A percentile compares a stretch with the other conserved stretches of the same genome.
Conservation (phyloP, 495 filamentous ascomycete genomes). For the Cairneyella variabilis region DNA sequence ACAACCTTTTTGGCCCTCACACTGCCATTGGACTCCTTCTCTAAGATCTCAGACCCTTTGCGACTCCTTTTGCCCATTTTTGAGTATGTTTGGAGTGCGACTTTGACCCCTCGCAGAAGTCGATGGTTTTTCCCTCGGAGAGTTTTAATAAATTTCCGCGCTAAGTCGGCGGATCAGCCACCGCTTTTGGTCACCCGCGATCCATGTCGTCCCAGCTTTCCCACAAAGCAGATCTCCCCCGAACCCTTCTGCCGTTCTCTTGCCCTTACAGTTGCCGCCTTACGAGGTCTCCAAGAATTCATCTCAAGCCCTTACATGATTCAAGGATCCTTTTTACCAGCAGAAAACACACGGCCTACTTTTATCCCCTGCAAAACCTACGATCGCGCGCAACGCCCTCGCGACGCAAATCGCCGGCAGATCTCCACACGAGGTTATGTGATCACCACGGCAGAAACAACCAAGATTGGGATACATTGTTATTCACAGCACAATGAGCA, state of each 20-base stretch:
- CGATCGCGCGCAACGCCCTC: conserved; percentile 10
- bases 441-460: conserved; percentile 16
- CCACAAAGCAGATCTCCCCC: not conserved
- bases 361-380: too few relatives aligned
- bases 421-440: conserved; percentile 23
- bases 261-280: too few relatives aligned
- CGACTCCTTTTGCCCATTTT: conserved; percentile 25
- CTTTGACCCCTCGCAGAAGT: too few relatives aligned
- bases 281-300: too few relatives aligned
- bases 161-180: not conserved
- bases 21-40: conserved; percentile 19
- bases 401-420: not conserved
- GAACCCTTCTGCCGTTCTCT: not conserved
- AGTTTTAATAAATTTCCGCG: not conserved
- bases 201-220: not conserved
- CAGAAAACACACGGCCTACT: too few relatives aligned
- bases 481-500: conserved; percentile 22
- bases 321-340: too few relatives aligned
- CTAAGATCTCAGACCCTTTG: conserved; percentile 3
- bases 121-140: not conserved
- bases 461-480: conserved; percentile 18
- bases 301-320: too few relatives aligned
- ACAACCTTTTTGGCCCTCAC: conserved; percentile 17
- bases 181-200: not conserved
- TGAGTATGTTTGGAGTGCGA: conserved; percentile 1